Evolutionary conservation across 352 stramenopile genomes (phyloP).

Genomic region (Globisporangium radiosum): DNA sequence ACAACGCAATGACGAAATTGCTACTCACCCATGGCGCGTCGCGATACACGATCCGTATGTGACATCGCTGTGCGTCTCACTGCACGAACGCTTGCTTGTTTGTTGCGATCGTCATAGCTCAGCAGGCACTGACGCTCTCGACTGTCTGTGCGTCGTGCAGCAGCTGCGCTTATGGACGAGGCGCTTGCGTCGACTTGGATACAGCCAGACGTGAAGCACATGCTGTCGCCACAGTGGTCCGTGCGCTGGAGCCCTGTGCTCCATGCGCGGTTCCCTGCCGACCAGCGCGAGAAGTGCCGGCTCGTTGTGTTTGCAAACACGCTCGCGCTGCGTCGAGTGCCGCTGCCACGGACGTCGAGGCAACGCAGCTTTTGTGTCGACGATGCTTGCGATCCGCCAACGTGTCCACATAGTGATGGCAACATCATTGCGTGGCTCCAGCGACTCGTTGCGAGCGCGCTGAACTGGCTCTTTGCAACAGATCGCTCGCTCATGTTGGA

Average conservation of each 20-base stretch:
- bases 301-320: constrained; percentile 50
- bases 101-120: too few species aligned
- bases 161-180: constrained; percentile 16
- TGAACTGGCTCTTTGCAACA: too few species aligned
- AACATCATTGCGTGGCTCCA: too few species aligned
- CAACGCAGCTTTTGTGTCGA: not conserved
- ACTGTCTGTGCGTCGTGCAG: constrained; percentile 13
- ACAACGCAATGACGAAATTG: constrained; percentile 33
- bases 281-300: constrained; percentile 52
- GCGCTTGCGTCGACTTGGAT: constrained; percentile 25
- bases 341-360: not conserved
- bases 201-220: constrained; percentile 25
- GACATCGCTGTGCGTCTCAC: not conserved
- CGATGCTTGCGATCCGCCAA: too few species aligned
- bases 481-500: too few species aligned
- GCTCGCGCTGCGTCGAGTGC: constrained; percentile 16
- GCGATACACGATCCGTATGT: constrained; percentile 41
- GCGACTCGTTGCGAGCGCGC: too few species aligned
- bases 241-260: constrained; percentile 47
- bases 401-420: too few species aligned
- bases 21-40: constrained; percentile 49
- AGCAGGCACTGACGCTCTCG: too few species aligned
- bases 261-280: constrained; percentile 41
- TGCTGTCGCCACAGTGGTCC: constrained; percentile 50
- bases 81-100: too few species aligned